Conservation (phyloP, 495 filamentous ascomycete genomes). For the Penicillium argentinense region DNA sequence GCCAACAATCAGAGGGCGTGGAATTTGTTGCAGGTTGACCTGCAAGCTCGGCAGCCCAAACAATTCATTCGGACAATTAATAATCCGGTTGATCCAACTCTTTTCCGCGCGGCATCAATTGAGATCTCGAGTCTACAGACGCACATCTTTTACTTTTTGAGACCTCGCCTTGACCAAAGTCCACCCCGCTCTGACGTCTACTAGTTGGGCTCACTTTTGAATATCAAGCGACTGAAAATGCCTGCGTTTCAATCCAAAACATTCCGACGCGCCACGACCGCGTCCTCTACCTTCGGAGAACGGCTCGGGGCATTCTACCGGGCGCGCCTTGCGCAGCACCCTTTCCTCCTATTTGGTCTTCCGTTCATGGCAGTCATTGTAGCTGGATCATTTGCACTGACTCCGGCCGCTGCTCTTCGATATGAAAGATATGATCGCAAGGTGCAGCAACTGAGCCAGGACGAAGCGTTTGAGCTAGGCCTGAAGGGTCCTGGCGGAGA, state of each 20-base stretch:
- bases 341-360: conserved; percentile 93
- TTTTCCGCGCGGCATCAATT: too few species aligned
- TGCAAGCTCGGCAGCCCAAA: too few species aligned
- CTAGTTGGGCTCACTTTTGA: too few species aligned
- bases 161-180: too few species aligned
- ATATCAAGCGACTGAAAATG: conserved; percentile 65
- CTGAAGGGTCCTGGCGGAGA: conserved; percentile 53
- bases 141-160: too few species aligned
- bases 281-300: conserved; percentile 52
- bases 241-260: conserved; percentile 71
- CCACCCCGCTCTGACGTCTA: too few species aligned
- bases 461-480: conserved; percentile 74
- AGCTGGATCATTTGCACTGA: conserved; percentile 91
- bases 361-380: conserved; percentile 91
- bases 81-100: too few species aligned
- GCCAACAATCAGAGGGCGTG: too few species aligned
- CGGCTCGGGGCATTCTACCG: conserved; percentile 79
- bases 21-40: too few species aligned
- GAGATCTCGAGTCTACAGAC: too few species aligned
- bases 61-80: too few species aligned
- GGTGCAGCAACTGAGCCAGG: conserved; percentile 73
- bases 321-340: conserved; percentile 62
- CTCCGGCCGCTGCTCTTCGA: conserved; percentile 86
- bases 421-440: conserved; percentile 92
- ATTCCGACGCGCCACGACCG: conserved; percentile 54